Conservation (phyloP, 2,329 filamentous ascomycete genomes). For the Coniochaeta sp. region DNA sequence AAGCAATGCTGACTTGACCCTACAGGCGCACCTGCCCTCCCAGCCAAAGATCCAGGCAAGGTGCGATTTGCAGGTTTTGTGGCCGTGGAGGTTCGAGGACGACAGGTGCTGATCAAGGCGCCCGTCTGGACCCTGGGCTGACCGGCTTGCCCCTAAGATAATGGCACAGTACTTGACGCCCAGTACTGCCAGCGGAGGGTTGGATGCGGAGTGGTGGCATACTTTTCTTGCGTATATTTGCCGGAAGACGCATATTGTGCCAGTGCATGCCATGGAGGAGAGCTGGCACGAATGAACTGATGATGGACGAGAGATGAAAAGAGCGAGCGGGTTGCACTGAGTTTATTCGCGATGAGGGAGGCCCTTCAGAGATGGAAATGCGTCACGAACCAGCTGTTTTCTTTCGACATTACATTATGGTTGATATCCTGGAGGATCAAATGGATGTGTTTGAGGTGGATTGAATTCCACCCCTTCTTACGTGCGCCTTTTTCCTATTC, state of each 20-base stretch:
- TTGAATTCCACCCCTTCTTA: not conserved
- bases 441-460: not conserved
- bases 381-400: not conserved
- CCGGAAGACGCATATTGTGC: not conserved
- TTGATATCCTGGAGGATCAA: constrained; percentile 1
- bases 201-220: not conserved
- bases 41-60: constrained; percentile 41
- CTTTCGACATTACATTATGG: not conserved
- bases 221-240: not conserved
- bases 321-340: not conserved
- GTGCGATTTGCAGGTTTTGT: constrained; percentile 73
- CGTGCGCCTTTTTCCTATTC: not conserved
- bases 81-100: constrained; percentile 65
- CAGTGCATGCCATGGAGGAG: not conserved
- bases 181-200: no score
- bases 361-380: not conserved
- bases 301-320: constrained; percentile 1
- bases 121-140: constrained; percentile 59
- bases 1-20: constrained; percentile 30
- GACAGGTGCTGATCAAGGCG: constrained; percentile 69
- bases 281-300: not conserved
- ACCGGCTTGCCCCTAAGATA: constrained; percentile 2
- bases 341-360: not conserved
- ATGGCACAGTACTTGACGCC: no score
- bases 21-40: constrained; percentile 22